Evolutionary conservation across 2,329 filamentous ascomycete species (phyloP).

Genomic region (Aspergillus fumigatiaffinis): DNA sequence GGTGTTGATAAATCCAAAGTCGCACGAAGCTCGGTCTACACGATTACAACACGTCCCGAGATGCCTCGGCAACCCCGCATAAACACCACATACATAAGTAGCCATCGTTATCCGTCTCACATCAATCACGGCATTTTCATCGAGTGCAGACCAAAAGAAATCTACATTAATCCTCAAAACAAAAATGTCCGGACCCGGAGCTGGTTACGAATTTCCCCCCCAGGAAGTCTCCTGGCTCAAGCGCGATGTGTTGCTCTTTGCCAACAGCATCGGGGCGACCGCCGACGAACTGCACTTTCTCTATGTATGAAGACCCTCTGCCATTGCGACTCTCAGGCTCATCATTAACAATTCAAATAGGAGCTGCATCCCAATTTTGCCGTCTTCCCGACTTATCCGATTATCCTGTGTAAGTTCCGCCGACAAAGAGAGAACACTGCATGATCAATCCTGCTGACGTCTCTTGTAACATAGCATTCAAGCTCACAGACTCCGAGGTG

Average conservation of each 20-base stretch:
- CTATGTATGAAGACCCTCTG: constrained; percentile 57
- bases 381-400: constrained; percentile 83
- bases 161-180: neutral
- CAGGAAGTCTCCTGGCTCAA: constrained; percentile 78
- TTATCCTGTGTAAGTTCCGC: constrained; percentile 64
- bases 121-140: neutral
- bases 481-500: constrained; percentile 69
- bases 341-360: constrained; percentile 42
- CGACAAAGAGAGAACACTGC: neutral
- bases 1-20: neutral
- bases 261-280: constrained; percentile 79
- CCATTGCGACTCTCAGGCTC: neutral
- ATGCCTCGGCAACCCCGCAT: constrained; percentile 6
- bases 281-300: constrained; percentile 89
- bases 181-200: constrained; percentile 51
- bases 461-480: constrained; percentile 58
- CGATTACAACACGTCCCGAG: neutral
- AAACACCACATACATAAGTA: neutral
- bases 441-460: constrained; percentile 24
- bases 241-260: constrained; percentile 85
- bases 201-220: constrained; percentile 74
- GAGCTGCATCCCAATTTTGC: constrained; percentile 83
- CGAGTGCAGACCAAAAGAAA: neutral
- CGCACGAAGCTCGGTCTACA: neutral
- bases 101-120: neutral